phyloP scores from a whole-genome alignment of 2,329 filamentous ascomycete species.

The Alternaria tenuissima region DNA sequence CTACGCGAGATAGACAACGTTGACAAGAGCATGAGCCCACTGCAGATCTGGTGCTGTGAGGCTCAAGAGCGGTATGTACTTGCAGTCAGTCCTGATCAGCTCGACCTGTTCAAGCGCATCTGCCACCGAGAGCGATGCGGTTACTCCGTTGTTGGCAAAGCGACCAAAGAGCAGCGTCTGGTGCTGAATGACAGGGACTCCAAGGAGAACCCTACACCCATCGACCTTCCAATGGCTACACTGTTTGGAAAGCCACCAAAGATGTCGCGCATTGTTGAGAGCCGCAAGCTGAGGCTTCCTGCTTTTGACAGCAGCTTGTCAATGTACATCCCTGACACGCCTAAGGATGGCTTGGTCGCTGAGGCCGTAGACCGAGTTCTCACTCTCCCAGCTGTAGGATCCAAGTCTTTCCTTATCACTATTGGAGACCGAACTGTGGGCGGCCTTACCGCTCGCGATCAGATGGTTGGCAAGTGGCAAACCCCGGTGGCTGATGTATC shows the following conservation, averaged over 20 bases:
- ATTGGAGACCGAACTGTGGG: slow-evolving; percentile 94
- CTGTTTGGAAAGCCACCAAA: slow-evolving; percentile 89
- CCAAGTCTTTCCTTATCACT: slow-evolving; percentile 95
- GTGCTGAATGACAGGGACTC: slow-evolving; percentile 84
- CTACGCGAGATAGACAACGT: slow-evolving; percentile 92
- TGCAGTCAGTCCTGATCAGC: slow-evolving; percentile 79
- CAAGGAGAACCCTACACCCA: slow-evolving; percentile 75
- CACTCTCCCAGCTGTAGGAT: slow-evolving; percentile 87
- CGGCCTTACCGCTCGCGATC: slow-evolving; percentile 85
- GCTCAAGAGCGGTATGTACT: slow-evolving; percentile 96
- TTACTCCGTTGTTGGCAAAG: slow-evolving; percentile 88
- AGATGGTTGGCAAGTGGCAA: slow-evolving; percentile 97
- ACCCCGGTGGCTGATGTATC: slow-evolving; percentile 92
- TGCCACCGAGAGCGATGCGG: slow-evolving; percentile 84
- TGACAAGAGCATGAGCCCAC: slow-evolving; percentile 89
- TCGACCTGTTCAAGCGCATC: slow-evolving; percentile 77
- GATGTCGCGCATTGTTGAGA: slow-evolving; percentile 76
- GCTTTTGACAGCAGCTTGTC: slow-evolving; percentile 79
- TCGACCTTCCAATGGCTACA: slow-evolving; percentile 87
- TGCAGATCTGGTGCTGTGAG: slow-evolving; percentile 98
- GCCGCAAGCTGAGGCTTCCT: slow-evolving; percentile 71
- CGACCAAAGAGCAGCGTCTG: slow-evolving; percentile 75
- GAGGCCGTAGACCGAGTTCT: slow-evolving; percentile 85
- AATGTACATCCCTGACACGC: slow-evolving; percentile 67
- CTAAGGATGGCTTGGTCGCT: slow-evolving; percentile 61